phyloP scores from a whole-genome alignment of 305 asterid species.

The Rubia balearica region DNA sequence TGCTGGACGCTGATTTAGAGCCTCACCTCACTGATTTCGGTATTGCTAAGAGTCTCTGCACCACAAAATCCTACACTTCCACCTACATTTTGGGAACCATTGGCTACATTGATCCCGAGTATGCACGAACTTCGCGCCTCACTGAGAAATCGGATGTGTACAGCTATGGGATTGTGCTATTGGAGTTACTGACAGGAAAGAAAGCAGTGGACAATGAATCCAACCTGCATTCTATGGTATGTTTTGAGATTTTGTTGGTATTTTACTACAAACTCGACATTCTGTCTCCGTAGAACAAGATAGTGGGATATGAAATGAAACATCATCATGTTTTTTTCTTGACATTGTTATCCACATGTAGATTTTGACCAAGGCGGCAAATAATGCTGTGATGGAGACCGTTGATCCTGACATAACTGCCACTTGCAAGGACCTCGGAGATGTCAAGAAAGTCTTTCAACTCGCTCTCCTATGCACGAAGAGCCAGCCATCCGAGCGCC shows the following conservation, averaged over 20 bases:
- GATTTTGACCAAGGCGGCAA: conserved; percentile 70
- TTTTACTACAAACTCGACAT: too few species aligned
- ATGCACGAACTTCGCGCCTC: conserved; percentile 88
- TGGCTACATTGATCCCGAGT: conserved; percentile 97
- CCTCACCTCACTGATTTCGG: conserved; percentile 92
- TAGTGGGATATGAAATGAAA: too few species aligned
- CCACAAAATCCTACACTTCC: conserved; percentile 66
- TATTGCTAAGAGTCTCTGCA: conserved; percentile 78
- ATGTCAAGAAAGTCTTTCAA: conserved; percentile 84
- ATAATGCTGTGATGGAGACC: conserved; percentile 81
- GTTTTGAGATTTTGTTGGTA: conserved; percentile 18
- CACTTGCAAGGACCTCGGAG: conserved; percentile 75
- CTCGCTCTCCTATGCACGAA: conserved; percentile 88
- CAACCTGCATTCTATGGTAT: conserved; percentile 81
- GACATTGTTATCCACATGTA: conserved; percentile 15
- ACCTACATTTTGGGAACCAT: conserved; percentile 87
- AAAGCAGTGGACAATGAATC: conserved; percentile 89
- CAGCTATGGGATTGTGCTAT: conserved; percentile 77
- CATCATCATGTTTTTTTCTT: neutral
- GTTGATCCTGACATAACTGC: conserved; percentile 73
- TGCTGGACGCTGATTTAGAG: conserved; percentile 68
- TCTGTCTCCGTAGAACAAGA: neutral
- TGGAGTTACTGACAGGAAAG: conserved; percentile 81
- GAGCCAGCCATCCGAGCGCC: conserved; percentile 77
- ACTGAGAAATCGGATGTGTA: conserved; percentile 95